These are phyloP conservation scores for Solanum hybrid DNA, from an alignment of 305 asterid genomes.

Conservation along the genomic window DNA sequence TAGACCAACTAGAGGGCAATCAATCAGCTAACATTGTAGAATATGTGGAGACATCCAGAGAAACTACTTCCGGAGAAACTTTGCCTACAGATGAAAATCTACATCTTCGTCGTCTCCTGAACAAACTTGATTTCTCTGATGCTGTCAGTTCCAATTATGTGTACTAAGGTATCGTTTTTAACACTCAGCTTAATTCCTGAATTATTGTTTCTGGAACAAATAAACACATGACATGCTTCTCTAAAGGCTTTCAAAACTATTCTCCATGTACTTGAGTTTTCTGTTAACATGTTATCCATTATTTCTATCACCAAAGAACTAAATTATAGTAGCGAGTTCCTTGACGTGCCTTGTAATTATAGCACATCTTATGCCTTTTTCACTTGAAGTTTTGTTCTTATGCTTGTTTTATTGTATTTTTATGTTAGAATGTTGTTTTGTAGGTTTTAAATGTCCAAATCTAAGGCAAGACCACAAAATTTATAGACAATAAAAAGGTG, in stretches of 20 bases:
- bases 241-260: neutral
- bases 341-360: neutral
- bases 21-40: neutral
- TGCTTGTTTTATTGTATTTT: neutral
- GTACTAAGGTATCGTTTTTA: neutral
- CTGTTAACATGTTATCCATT: neutral
- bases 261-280: neutral
- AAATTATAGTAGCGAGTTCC: neutral
- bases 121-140: neutral
- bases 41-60: neutral
- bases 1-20: neutral
- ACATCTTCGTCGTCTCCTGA: neutral
- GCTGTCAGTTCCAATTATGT: neutral
- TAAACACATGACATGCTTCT: neutral
- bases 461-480: neutral
- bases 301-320: neutral
- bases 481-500: neutral
- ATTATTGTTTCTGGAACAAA: neutral
- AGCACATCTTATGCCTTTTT: neutral
- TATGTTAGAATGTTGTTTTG: neutral
- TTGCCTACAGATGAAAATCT: neutral
- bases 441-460: neutral
- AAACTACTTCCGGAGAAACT: neutral
- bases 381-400: neutral
- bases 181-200: neutral